phyloP scores from a whole-genome alignment of 768 basidiomycete species.

The Calocybe gangraenosa region DNA sequence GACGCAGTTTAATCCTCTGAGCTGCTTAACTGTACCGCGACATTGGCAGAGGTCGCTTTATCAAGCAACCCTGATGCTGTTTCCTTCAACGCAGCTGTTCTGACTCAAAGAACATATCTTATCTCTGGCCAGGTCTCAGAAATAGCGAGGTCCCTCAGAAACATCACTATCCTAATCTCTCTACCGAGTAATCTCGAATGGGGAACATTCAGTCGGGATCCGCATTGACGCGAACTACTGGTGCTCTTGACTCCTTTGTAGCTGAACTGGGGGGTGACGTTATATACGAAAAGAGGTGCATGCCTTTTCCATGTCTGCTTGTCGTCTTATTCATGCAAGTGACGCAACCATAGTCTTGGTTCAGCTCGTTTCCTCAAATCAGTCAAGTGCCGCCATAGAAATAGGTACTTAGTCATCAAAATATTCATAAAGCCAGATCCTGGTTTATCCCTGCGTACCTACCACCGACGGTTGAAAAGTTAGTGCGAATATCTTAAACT shows the following conservation, averaged over 20 bases:
- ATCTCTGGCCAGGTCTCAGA: too few relatives aligned
- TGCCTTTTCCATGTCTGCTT: neutral
- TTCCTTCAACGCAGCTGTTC: too few relatives aligned
- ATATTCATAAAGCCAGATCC: conserved; percentile 96
- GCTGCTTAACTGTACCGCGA: too few relatives aligned
- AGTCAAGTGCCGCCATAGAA: conserved; percentile 80
- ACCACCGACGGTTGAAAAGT: conserved; percentile 80
- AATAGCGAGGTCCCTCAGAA: too few relatives aligned
- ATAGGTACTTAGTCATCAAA: conserved; percentile 86
- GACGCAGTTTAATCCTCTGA: too few relatives aligned
- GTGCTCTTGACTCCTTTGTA: conserved; percentile 88
- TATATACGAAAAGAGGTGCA: conserved; percentile 88
- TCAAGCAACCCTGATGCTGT: neutral
- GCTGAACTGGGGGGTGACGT: conserved; percentile 84
- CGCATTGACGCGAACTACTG: conserved; percentile 65
- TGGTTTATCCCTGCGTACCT: conserved; percentile 66
- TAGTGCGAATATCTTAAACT: conserved; percentile 14
- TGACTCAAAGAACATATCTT: neutral
- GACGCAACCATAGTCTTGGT: conserved; percentile 17
- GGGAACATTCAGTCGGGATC: conserved; percentile 76
- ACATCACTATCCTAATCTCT: too few relatives aligned
- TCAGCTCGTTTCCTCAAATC: conserved; percentile 56
- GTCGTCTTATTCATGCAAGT: neutral
- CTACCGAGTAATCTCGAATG: conserved; percentile 41
- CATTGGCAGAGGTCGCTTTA: neutral